Conservation (phyloP, 768 basidiomycete genomes). For the Filobasidium floriforme region DNA sequence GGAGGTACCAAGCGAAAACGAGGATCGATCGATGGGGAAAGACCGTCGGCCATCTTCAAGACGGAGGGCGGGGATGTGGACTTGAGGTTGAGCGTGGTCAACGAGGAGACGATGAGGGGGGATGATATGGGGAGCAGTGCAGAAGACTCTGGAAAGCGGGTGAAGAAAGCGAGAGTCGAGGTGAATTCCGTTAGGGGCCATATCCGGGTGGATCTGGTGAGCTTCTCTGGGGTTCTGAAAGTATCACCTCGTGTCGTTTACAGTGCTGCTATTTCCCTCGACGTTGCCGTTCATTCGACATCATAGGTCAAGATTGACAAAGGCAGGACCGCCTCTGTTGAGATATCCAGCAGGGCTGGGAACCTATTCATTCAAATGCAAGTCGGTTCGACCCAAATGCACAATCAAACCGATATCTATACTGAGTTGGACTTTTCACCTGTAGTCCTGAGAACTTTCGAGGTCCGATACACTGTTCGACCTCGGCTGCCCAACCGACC, state of each 20-base stretch:
- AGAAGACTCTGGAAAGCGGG: neutral
- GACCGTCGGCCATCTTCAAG: conserved; percentile 15
- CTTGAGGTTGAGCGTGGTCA: conserved; percentile 13
- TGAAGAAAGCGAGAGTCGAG: conserved; percentile 12
- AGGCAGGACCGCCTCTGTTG: conserved; percentile 7
- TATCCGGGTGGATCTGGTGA: conserved; percentile 19
- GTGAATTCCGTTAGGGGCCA: conserved; percentile 15
- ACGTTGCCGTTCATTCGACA: neutral
- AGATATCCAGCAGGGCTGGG: conserved; percentile 18
- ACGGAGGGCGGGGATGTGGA: conserved; percentile 19
- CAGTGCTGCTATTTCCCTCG: too few relatives aligned
- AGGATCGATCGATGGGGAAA: conserved; percentile 6
- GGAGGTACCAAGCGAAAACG: conserved; percentile 1
- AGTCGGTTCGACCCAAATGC: neutral
- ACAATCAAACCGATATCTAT: too few relatives aligned
- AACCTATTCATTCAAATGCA: conserved; percentile 18
- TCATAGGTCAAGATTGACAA: conserved; percentile 16
- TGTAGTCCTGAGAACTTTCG: conserved; percentile 15
- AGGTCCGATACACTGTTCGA: conserved; percentile 22
- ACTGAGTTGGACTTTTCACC: neutral
- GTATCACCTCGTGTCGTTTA: too few relatives aligned
- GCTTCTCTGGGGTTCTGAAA: too few relatives aligned
- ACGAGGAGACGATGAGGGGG: conserved; percentile 10
- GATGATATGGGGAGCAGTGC: conserved; percentile 4
- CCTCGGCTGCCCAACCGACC: conserved; percentile 14